Percentiles rank a stretch among this genome's conserved stretches.
These are phyloP conservation scores for Teunomyces aglyptinius DNA, from an alignment of 805 yeast species.

Conservation along the genomic window DNA sequence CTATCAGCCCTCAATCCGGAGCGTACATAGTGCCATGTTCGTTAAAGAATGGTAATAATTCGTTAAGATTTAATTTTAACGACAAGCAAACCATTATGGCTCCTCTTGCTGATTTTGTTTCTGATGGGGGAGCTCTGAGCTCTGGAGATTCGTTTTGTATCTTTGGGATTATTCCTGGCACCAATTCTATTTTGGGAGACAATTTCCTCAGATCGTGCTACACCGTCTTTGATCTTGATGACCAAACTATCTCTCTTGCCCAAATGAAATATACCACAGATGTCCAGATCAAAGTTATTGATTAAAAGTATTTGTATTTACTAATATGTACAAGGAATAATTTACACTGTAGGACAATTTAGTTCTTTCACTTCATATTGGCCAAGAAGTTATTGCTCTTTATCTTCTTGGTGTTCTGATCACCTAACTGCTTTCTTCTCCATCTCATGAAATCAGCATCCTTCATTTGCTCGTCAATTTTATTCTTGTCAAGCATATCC, in stretches of 20 bases:
- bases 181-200: slow-evolving; percentile 22
- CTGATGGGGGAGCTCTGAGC: slow-evolving; percentile 10
- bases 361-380: slow-evolving; percentile 36
- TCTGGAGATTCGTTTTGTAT: slow-evolving; percentile 8
- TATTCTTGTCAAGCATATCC: slow-evolving; percentile 70
- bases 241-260: slow-evolving; percentile 23
- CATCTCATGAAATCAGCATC: slow-evolving; percentile 64
- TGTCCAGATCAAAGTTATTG: slow-evolving; percentile 9
- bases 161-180: slow-evolving; percentile 12
- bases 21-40: slow-evolving; percentile 16
- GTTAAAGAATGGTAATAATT: slow-evolving; percentile 10
- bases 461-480: slow-evolving; percentile 55
- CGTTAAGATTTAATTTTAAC: slow-evolving; percentile 11
- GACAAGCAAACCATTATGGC: slow-evolving; percentile 10
- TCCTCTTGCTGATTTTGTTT: slow-evolving; percentile 13
- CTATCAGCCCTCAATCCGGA: slow-evolving; percentile 4
- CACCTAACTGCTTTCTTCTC: slow-evolving; percentile 63
- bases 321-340: slow-evolving; percentile 3
- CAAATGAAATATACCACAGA: slow-evolving; percentile 18
- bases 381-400: slow-evolving; percentile 78
- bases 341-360: neutral
- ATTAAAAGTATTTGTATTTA: slow-evolving; percentile 1
- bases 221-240: slow-evolving; percentile 26
- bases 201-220: slow-evolving; percentile 27
- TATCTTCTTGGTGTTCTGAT: slow-evolving; percentile 64